Evolutionary conservation across 805 yeast genomes (phyloP), one percentile per base, ranked within the genome.

Genomic region (Candida manassasensis): DNA sequence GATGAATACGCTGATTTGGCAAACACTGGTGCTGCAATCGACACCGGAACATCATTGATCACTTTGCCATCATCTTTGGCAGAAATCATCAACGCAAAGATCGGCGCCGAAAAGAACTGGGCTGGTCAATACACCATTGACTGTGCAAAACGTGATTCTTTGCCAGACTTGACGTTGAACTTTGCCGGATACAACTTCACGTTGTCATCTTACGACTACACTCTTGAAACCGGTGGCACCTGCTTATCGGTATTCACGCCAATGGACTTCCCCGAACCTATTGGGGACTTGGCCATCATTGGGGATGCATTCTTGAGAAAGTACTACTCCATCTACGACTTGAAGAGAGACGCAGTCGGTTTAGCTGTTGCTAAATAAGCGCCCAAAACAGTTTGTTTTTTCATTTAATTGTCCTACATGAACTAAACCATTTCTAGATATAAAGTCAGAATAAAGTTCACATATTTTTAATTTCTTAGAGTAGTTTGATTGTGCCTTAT

Each of bases 221-320:
- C 90, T 40, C 75, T 93, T 63, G 97, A 93, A 64, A 84, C 87
- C 27, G 78, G 93, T 40, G 98, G 97, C 28, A 79, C 95, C 29
- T 93, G 98, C 75, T 83, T 90, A 53, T 89, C 97, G 40, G 95
- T 95, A 6, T 85, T 93, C 73, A 88, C 95, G 27, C 95, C 96
- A 51, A 79, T 93, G 90, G 98, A 93, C 59, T 78, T 93, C 79
- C 97, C 97, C 36, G 86, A 81, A 53, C 97, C 97, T 43, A 82
- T 90, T 53, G 97, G 97, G 41, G 97, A 96, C 48, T 66, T 93
- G 66, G 95, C 97, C 39, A 90, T 93, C 53, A 69, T 93, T 49
- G 98, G 98, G 58, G 98, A 93, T 58, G 90, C 97, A 11, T 93
- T 93, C 82, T 77, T 93, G 67, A 86, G 98, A 73, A 84, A 73